Evolutionary conservation across 768 basidiomycete genomes (phyloP), one percentile per base, ranked within the genome.

Genomic region (Lactarius trivialis): DNA sequence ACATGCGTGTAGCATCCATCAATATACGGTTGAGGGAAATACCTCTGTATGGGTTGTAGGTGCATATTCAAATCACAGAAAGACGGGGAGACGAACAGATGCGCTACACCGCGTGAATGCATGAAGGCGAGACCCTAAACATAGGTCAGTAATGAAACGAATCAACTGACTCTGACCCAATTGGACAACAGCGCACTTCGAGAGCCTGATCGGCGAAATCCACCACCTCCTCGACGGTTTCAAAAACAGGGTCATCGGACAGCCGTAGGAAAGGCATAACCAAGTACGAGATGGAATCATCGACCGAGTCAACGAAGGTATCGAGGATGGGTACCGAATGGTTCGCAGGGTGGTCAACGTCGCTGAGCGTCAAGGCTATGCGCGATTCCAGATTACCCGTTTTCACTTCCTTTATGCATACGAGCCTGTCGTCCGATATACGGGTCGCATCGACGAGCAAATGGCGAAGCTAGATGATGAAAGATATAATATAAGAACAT

Each of bases 371-470:
- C 17, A 45, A 9, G 3, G 66, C 68, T 4, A 72, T 68, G 4
- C 24, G 9, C 2, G 56, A 39, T 37, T 73, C 71, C 4, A 34
- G 1, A 24, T 66, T 59, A 0, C 48, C 58, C 0, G 60, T 58
- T 6, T 24, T 0, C 0, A 75, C 63, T 1, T 48, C 43, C 30
- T 78, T 77, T n/a, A 78, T 62, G 15, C 66, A 69, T 0, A 78
- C 72, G 1, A 67, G 51, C 4, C 39, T 61, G 0, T 61, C 68
- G 30, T 76, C 75, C 2, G 69, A 67, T 2, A 67, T 60, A 7
- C 74, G 68, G 0, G 68, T 73, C 0, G 75, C 76, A 39, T 77
- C 77, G 3, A 74, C 63, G 0, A 68, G 53, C 15, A 68, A 28
- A 0, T 55, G 49, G 1, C 61, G 60, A 9, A 33, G 1, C 58